A percentile compares a stretch with the other conserved stretches of the same genome.
Conservation (phyloP, 1,139 yeast species). For the Debaryomycetaceae sp. region DNA sequence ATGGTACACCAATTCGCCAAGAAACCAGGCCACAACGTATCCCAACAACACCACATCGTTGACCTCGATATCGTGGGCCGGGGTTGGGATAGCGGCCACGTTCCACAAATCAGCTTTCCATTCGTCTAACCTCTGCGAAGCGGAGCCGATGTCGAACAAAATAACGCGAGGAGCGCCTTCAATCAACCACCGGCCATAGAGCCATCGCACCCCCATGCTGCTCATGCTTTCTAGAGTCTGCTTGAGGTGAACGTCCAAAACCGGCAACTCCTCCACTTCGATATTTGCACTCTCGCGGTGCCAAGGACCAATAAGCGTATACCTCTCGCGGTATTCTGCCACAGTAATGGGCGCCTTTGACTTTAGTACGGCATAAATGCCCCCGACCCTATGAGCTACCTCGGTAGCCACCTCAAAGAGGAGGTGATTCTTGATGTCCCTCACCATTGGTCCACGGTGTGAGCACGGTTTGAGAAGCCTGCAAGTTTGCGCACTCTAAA, state of each 20-base stretch:
- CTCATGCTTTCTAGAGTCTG: constrained; percentile 64
- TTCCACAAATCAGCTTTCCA: constrained; percentile 96
- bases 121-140: constrained; percentile 59
- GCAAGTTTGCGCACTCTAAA: no score
- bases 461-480: no score
- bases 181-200: constrained; percentile 93
- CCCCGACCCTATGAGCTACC: constrained; percentile 96
- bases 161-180: constrained; percentile 96
- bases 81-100: constrained; percentile 85
- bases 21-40: constrained; percentile 91
- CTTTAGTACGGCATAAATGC: constrained; percentile 91
- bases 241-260: constrained; percentile 50
- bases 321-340: constrained; percentile 83
- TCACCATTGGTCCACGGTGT: no score
- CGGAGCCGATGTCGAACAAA: constrained; percentile 76
- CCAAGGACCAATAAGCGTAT: constrained; percentile 80
- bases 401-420: constrained; percentile 94
- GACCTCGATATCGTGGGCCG: constrained; percentile 78
- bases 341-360: constrained; percentile 96
- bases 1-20: constrained; percentile 80
- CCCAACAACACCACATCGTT: constrained; percentile 91
- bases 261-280: constrained; percentile 84
- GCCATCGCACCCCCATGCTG: constrained; percentile 68
- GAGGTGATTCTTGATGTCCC: constrained; percentile 74
- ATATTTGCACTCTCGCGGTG: constrained; percentile 75